Evolutionary conservation across 2,329 filamentous ascomycete species (phyloP).

Genomic region (Xylaria sp.): DNA sequence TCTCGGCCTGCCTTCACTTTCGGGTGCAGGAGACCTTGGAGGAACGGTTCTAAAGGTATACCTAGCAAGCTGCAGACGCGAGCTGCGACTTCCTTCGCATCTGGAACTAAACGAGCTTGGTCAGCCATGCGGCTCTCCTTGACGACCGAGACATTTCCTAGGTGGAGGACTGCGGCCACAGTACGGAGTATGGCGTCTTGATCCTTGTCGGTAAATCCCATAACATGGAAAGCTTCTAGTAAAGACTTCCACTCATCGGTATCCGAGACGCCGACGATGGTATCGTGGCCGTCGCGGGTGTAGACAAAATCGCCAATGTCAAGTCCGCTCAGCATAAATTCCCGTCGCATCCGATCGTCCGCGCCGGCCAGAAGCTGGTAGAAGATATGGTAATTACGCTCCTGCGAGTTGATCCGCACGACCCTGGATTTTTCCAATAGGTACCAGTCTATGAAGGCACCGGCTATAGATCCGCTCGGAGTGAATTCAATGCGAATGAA

Average conservation of each 20-base stretch:
- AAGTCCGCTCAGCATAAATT: conserved; percentile 79
- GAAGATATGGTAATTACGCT: conserved; percentile 97
- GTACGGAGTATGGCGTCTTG: conserved; percentile 86
- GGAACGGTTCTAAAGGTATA: conserved; percentile 84
- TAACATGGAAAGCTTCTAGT: conserved; percentile 92
- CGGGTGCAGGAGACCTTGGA: conserved; percentile 89
- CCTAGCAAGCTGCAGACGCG: conserved; percentile 87
- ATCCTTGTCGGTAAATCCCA: conserved; percentile 90
- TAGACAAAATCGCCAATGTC: conserved; percentile 91
- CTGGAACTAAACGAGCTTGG: conserved; percentile 83
- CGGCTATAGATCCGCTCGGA: conserved; percentile 86
- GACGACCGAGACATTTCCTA: conserved; percentile 89
- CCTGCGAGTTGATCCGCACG: conserved; percentile 84
- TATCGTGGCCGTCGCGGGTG: conserved; percentile 89
- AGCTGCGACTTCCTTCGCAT: conserved; percentile 78
- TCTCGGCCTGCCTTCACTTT: conserved; percentile 95
- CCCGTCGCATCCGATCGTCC: conserved; percentile 75
- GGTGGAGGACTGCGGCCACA: conserved; percentile 88
- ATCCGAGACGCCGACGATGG: conserved; percentile 90
- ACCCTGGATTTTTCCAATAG: conserved; percentile 98
- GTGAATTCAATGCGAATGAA: conserved; percentile 98
- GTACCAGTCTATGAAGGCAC: conserved; percentile 99
- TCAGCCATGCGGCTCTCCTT: conserved; percentile 93
- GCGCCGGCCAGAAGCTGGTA: conserved; percentile 94
- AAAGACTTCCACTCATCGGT: conserved; percentile 88